Conservation (phyloP, 345 rosid genomes). For the Dovyalis caffra region DNA sequence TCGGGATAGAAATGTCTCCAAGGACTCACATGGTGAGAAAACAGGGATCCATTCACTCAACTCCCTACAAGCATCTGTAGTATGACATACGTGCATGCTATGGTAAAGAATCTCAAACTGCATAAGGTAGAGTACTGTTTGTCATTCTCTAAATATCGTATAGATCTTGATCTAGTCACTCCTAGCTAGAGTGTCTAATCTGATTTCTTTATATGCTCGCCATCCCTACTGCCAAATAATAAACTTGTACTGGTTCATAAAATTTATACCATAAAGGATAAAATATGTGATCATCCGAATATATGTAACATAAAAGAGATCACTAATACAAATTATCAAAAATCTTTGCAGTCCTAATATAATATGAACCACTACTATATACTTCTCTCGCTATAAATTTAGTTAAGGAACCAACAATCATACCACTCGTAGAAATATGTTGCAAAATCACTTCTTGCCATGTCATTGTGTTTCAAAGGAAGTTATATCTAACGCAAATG, state of each 20-base stretch:
- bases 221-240: not conserved
- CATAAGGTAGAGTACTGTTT: no score
- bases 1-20: not conserved
- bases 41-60: not conserved
- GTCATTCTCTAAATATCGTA: not conserved
- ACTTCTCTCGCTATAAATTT: conserved; percentile 3
- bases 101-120: no score
- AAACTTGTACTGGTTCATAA: not conserved
- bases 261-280: no score
- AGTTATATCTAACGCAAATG: not conserved
- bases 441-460: not conserved
- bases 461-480: not conserved
- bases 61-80: not conserved
- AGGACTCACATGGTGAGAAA: conserved; percentile 5
- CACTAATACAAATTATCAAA: not conserved
- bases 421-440: no score
- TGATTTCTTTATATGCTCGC: not conserved
- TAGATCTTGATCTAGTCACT: not conserved
- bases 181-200: not conserved
- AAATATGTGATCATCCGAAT: not conserved
- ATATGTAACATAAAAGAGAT: not conserved
- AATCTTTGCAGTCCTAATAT: not conserved
- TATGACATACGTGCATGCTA: not conserved
- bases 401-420: not conserved
- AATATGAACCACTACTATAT: not conserved